Conservation (phyloP, 371 early-diverging fungal species). For the Lichtheimia ramosa region DNA sequence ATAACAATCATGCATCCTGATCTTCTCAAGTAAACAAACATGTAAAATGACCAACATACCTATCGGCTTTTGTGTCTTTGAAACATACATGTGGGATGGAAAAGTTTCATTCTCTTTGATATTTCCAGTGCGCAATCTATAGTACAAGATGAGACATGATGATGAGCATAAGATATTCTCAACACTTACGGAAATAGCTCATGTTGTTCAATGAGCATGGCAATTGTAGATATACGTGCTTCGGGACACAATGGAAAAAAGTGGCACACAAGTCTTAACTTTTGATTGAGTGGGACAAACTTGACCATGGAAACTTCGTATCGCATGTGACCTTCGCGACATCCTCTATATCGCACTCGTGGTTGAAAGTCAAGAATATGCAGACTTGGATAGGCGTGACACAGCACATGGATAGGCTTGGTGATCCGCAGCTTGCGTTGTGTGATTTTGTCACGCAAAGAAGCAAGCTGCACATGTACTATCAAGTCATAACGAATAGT, state of each 20-base stretch:
- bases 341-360: conserved; percentile 31
- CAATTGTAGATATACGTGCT: conserved; percentile 12
- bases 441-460: conserved; percentile 16
- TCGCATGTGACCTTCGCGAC: conserved; percentile 12
- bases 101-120: conserved; percentile 9
- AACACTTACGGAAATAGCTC: conserved; percentile 34
- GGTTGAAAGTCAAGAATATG: conserved; percentile 15
- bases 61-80: conserved; percentile 5
- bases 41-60: conserved; percentile 4
- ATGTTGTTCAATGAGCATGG: conserved; percentile 25
- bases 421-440: conserved; percentile 5
- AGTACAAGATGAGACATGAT: not conserved
- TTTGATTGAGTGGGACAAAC: conserved; percentile 27
- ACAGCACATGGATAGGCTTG: conserved; percentile 19
- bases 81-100: conserved; percentile 2
- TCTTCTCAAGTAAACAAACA: not conserved
- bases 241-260: conserved; percentile 21
- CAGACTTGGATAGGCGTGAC: conserved; percentile 27
- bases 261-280: conserved; percentile 12
- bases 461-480: conserved; percentile 24
- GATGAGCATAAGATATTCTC: not conserved
- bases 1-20: not conserved
- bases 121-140: conserved; percentile 5
- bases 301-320: conserved; percentile 31
- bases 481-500: conserved; percentile 24